Evolutionary conservation across 805 yeast genomes (phyloP), one percentile per base, ranked within the genome.

Genomic region (Torulaspora indica): DNA sequence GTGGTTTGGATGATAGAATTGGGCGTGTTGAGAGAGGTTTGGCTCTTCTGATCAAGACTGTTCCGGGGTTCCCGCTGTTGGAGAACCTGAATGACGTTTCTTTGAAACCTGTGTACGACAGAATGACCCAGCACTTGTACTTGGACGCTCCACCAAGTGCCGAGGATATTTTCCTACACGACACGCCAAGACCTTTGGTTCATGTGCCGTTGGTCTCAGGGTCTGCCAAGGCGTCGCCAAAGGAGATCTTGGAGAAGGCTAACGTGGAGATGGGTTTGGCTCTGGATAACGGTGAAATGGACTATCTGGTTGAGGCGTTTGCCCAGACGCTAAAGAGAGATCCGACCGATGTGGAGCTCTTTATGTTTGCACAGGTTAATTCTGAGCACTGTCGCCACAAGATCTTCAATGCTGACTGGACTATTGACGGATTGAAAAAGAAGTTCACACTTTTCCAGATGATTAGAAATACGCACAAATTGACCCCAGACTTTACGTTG

Each of bases 361-460:
- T 93, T 69, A 93, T 93, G 97, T 93, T 93, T 73, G 99, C 98
- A 33, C 99, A 93, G 71, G 98, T 93, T 55, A 93, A 93, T 73
- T 89, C 97, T 20, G 99, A 93, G 70, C 99, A 93, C 72, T 93
- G 99, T 74, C 86, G 99, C 67, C 99, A 93, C 72, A 93, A 93
- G 72, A 93, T 93, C 55, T 93, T 93, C 76, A 93, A 93, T 61
- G 98, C 99, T 34, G 95, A 86, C 58, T 93, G 99, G 99, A 85
- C 85, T 52, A 86, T 93, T 52, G 97, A 93, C 66, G 89, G 87
- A 41, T 76, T 77, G 42, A 69, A 76, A 58, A 85, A 87, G 67
- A 81, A 83, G 41, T 61, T 76, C 58, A 76, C 95, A 14, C 73
- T 93, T 55, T 93, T 93, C 73, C 80, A 85, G 69, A 90, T 93